Conservation (phyloP, 1,139 yeast species). For the Casaregolazyma lundiana region DNA sequence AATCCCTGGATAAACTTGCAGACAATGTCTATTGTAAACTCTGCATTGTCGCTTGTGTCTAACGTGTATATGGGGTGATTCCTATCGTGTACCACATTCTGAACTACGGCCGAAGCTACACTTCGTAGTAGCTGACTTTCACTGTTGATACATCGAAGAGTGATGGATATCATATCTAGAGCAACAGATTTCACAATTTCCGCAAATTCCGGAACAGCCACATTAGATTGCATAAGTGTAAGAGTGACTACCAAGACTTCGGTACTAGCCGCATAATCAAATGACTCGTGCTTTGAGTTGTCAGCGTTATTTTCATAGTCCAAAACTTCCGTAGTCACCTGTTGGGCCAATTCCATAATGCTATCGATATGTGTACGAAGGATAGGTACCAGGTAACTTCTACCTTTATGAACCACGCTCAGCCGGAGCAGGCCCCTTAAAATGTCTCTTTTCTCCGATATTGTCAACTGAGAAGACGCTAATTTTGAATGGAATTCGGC, state of each 20-base stretch:
- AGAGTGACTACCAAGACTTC: neutral
- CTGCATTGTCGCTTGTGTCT: neutral
- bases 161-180: slow-evolving; percentile 1
- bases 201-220: slow-evolving; percentile 9
- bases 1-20: slow-evolving; percentile 17
- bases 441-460: slow-evolving; percentile 19
- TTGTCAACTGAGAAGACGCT: slow-evolving; percentile 6
- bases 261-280: slow-evolving; percentile 1
- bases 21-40: slow-evolving; percentile 11
- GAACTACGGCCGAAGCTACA: slow-evolving; percentile 15
- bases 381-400: slow-evolving; percentile 12
- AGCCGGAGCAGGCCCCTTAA: slow-evolving; percentile 20
- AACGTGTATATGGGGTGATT: slow-evolving; percentile 6
- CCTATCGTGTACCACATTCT: slow-evolving; percentile 14
- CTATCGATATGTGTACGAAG: slow-evolving; percentile 13
- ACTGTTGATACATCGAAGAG: slow-evolving; percentile 18
- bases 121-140: slow-evolving; percentile 15
- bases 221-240: slow-evolving; percentile 6
- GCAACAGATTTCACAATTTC: slow-evolving; percentile 5
- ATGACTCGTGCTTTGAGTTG: neutral
- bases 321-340: slow-evolving; percentile 14
- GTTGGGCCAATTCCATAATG: slow-evolving; percentile 15
- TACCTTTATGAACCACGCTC: slow-evolving; percentile 19
- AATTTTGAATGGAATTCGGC: slow-evolving; percentile 16
- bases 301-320: slow-evolving; percentile 15